Evolutionary conservation across 768 basidiomycete species (phyloP).

Genomic region (Hypholoma sublateritium): DNA sequence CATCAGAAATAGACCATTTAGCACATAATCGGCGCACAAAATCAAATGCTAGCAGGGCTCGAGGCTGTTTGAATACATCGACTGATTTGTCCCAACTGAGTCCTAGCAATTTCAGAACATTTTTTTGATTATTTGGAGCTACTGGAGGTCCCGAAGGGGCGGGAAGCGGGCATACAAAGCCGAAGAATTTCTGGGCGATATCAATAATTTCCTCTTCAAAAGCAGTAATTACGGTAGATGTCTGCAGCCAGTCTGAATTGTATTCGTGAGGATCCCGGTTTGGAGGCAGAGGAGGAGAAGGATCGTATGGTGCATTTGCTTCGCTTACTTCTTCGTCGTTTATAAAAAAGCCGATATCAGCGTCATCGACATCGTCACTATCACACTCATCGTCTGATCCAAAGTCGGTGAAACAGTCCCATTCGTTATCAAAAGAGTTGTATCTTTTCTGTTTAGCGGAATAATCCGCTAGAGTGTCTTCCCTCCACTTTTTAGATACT

Average conservation of each 20-base stretch:
- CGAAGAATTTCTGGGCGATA: not conserved
- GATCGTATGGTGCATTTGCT: not conserved
- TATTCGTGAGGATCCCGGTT: not conserved
- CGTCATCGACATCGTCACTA: not conserved
- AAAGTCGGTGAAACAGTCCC: constrained; percentile 18
- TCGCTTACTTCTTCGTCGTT: not conserved
- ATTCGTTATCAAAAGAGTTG: constrained; percentile 15
- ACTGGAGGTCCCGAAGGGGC: not conserved
- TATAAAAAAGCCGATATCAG: not conserved
- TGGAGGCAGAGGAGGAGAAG: not conserved
- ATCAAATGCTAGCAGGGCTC: not conserved
- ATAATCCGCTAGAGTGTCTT: not conserved
- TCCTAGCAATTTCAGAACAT: not conserved
- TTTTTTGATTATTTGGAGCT: not conserved
- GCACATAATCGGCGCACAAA: not conserved
- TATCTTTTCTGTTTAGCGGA: constrained; percentile 1
- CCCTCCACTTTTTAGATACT: not conserved
- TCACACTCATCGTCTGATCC: constrained; percentile 2
- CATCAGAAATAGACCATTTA: not conserved
- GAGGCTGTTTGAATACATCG: not conserved
- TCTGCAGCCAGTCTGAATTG: not conserved
- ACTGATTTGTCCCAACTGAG: not conserved
- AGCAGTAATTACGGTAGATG: not conserved
- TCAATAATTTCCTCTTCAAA: not conserved
- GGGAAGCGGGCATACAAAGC: not conserved